Percentiles rank a stretch among this genome's conserved stretches.
Evolutionary conservation across 2,329 filamentous ascomycete genomes (phyloP).

Genomic region (Colletotrichum tofieldiae): DNA sequence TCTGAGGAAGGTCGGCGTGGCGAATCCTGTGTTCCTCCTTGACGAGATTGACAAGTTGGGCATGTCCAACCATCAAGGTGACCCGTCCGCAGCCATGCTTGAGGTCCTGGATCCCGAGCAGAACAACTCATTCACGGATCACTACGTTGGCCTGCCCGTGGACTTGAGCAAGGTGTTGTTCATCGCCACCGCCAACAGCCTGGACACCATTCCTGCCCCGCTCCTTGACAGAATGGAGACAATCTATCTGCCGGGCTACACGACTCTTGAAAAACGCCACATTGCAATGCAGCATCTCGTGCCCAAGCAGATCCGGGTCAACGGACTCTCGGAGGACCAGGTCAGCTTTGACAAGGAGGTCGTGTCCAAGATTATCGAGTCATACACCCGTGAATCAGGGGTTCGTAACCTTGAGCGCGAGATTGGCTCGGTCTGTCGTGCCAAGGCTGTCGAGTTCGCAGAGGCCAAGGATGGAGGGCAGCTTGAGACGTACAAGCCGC

Average conservation of each 20-base stretch:
- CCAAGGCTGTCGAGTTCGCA: conserved; percentile 95
- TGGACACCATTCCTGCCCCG: conserved; percentile 96
- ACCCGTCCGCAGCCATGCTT: conserved; percentile 97
- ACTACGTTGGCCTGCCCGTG: conserved; percentile 96
- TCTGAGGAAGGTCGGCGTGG: conserved; percentile 93
- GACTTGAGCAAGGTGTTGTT: conserved; percentile 97
- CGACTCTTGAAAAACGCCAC: conserved; percentile 95
- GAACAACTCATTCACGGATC: conserved; percentile 94
- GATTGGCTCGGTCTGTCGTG: conserved; percentile 92
- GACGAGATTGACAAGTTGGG: conserved; percentile 99
- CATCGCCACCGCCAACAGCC: conserved; percentile 94
- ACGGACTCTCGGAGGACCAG: conserved; percentile 84
- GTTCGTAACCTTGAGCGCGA: conserved; percentile 97
- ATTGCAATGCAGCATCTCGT: conserved; percentile 95
- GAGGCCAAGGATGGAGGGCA: conserved; percentile 85
- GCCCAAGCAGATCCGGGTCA: conserved; percentile 93
- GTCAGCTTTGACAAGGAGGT: conserved; percentile 86
- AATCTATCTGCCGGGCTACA: conserved; percentile 94
- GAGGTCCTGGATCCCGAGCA: conserved; percentile 98
- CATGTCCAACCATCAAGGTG: conserved; percentile 91
- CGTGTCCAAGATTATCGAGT: conserved; percentile 94
- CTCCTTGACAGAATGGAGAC: conserved; percentile 98
- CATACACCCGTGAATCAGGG: conserved; percentile 95
- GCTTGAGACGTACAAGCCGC: conserved; percentile 79
- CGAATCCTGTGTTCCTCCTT: conserved; percentile 94